Evolutionary conservation across 495 filamentous ascomycete species (phyloP).

Genomic region (Ramalina peruviana): DNA sequence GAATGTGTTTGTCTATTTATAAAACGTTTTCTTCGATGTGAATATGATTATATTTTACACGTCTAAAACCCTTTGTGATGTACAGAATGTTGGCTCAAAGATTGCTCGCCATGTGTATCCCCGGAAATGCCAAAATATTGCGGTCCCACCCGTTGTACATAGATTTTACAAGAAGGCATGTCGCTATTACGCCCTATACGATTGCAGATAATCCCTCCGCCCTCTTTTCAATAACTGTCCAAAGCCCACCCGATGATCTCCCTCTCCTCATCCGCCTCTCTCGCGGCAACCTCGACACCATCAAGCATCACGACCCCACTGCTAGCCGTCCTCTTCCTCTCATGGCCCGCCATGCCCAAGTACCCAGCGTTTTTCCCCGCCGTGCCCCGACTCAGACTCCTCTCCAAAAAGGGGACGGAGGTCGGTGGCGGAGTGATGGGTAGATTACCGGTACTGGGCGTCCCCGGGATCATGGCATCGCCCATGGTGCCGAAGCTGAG

Average conservation of each 20-base stretch:
- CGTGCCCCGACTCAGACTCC: neutral
- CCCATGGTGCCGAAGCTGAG: slow-evolving; percentile 11
- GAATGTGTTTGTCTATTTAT: too few species aligned
- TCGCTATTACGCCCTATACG: neutral
- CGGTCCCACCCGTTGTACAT: neutral
- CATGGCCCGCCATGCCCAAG: slow-evolving; percentile 5
- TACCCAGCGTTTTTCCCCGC: neutral
- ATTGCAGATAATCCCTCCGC: neutral
- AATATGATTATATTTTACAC: neutral
- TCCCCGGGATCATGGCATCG: slow-evolving; percentile 8
- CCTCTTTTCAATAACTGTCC: slow-evolving; percentile 19
- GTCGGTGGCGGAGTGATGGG: slow-evolving; percentile 12
- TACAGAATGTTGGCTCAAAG: neutral
- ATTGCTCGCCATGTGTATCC: neutral
- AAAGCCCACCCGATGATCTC: slow-evolving; percentile 28
- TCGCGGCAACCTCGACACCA: slow-evolving; percentile 33
- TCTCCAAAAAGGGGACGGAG: neutral
- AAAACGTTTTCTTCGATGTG: too few species aligned
- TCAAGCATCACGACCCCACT: slow-evolving; percentile 27
- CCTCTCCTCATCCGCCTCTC: slow-evolving; percentile 30
- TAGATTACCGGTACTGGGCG: slow-evolving; percentile 10
- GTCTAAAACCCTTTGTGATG: neutral
- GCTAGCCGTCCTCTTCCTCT: slow-evolving; percentile 14
- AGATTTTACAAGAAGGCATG: neutral
- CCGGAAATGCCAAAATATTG: neutral